Conservation (phyloP, 345 rosid genomes). For the Bruguiera gymnorhiza region DNA sequence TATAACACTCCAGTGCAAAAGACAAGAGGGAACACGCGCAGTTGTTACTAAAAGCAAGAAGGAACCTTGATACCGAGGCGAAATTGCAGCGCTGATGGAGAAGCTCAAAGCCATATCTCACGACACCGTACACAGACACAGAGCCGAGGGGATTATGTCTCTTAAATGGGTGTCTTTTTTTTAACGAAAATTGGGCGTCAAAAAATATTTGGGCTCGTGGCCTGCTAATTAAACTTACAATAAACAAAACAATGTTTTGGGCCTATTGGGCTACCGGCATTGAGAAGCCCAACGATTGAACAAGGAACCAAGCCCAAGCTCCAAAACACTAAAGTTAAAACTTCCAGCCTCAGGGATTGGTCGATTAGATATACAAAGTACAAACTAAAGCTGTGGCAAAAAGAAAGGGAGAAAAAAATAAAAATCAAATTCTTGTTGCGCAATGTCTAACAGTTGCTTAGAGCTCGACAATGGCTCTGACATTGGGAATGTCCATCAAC, state of each 20-base stretch:
- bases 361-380: too few species aligned
- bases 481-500: constrained; percentile 32
- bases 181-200: neutral
- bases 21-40: neutral
- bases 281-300: too few species aligned
- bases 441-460: constrained; percentile 36
- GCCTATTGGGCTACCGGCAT: too few species aligned
- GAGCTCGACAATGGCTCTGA: constrained; percentile 39
- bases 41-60: neutral
- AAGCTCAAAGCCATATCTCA: constrained; percentile 34
- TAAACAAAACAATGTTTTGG: too few species aligned
- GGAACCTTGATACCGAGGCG: constrained; percentile 28
- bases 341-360: too few species aligned
- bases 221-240: too few species aligned
- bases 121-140: neutral
- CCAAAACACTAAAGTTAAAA: too few species aligned
- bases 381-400: too few species aligned
- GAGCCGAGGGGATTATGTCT: neutral
- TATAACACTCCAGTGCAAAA: neutral
- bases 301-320: too few species aligned
- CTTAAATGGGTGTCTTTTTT: neutral
- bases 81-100: constrained; percentile 31
- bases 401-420: too few species aligned
- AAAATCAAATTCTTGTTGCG: neutral
- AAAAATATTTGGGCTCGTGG: too few species aligned